Evolutionary conservation across 495 filamentous ascomycete species (phyloP).

Genomic region (Oleoguttula mirabilis): DNA sequence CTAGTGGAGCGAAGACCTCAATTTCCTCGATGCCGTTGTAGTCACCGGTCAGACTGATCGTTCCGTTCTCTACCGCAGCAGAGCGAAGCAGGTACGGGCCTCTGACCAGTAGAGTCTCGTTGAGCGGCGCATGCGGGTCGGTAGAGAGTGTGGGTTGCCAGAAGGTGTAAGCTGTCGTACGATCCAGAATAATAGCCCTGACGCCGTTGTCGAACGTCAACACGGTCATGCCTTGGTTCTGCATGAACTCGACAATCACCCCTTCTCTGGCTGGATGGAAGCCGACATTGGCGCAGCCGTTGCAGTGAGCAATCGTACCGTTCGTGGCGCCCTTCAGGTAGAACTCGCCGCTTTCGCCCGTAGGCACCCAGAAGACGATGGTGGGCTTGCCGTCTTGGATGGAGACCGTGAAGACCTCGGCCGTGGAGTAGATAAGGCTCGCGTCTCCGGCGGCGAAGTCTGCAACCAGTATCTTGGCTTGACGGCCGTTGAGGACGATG

Average conservation of each 20-base stretch:
- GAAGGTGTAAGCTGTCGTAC: constrained; percentile 6
- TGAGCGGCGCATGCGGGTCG: constrained; percentile 10
- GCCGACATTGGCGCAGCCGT: constrained; percentile 7
- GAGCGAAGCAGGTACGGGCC: constrained; percentile 26
- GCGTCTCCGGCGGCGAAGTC: constrained; percentile 43
- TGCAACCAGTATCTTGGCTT: constrained; percentile 50
- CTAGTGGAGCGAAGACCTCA: constrained; percentile 23
- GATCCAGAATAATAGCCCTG: constrained; percentile 11
- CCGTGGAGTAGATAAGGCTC: constrained; percentile 47
- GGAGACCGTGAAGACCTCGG: constrained; percentile 44
- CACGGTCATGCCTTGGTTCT: constrained; percentile 17
- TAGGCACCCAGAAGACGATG: constrained; percentile 17
- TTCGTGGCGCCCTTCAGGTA: constrained; percentile 11
- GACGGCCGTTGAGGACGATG: constrained; percentile 43
- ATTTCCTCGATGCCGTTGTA: constrained; percentile 16
- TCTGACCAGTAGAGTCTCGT: constrained; percentile 22
- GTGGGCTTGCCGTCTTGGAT: constrained; percentile 23
- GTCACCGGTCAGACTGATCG: constrained; percentile 23
- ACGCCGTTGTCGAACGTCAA: constrained; percentile 15
- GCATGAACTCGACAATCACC: constrained; percentile 14
- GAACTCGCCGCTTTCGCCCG: constrained; percentile 15
- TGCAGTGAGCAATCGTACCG: constrained; percentile 5
- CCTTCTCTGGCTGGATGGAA: constrained; percentile 10
- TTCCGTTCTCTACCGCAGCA: constrained; percentile 9
- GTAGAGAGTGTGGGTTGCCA: constrained; percentile 12